These are phyloP conservation scores for Pythium apleroticum DNA, from an alignment of 352 stramenopile genomes.

Conservation along the genomic window DNA sequence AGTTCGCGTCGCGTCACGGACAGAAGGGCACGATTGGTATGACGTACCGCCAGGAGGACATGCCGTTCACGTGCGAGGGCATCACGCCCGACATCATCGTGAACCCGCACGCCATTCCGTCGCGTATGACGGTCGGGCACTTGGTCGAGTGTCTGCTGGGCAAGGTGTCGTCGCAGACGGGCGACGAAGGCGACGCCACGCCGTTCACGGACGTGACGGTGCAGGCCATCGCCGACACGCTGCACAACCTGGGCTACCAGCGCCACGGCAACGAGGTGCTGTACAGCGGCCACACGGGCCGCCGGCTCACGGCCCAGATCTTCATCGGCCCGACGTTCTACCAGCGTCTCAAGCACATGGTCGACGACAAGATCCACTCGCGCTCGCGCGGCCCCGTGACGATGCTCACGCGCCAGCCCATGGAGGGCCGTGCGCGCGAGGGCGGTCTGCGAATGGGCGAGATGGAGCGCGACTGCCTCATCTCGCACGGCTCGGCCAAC, in stretches of 20 bases:
- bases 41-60: constrained; percentile 99
- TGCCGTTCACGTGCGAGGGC: constrained; percentile 99
- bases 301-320: constrained; percentile 94
- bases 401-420: constrained; percentile 98
- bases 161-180: constrained; percentile 97
- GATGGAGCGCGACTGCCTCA: constrained; percentile 99
- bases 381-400: constrained; percentile 93
- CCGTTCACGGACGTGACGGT: constrained; percentile 99
- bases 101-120: constrained; percentile 99
- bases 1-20: constrained; percentile 94
- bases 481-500: constrained; percentile 98
- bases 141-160: constrained; percentile 99
- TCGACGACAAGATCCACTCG: constrained; percentile 99
- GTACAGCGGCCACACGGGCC: constrained; percentile 99
- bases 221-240: constrained; percentile 95
- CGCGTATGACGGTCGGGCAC: constrained; percentile 99
- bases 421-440: constrained; percentile 97
- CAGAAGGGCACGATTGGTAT: constrained; percentile 98
- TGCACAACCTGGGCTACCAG: constrained; percentile 98
- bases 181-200: constrained; percentile 97
- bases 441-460: constrained; percentile 99
- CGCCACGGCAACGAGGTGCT: constrained; percentile 99
- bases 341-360: constrained; percentile 99
- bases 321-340: constrained; percentile 99
- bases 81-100: constrained; percentile 99